Conservation (phyloP, 768 basidiomycete genomes). For the Boletus pseudopeckii region DNA sequence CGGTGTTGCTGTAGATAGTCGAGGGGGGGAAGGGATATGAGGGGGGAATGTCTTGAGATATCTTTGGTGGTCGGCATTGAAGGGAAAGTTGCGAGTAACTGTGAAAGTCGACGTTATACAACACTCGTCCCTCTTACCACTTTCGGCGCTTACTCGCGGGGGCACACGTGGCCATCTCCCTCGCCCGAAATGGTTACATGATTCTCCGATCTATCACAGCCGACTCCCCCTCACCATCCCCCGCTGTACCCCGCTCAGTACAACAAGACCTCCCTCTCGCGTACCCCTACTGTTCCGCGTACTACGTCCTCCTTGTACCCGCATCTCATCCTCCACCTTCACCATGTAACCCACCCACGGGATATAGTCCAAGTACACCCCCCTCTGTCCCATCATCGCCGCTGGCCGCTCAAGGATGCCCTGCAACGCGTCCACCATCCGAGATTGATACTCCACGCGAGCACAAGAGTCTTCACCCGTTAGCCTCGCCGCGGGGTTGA, state of each 20-base stretch:
- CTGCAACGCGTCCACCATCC: slow-evolving; percentile 45
- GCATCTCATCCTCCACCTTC: slow-evolving; percentile 46
- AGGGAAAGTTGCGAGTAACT: background rate
- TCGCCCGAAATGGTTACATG: slow-evolving; percentile 24
- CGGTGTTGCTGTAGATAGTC: slow-evolving; percentile 78
- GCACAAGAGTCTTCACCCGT: slow-evolving; percentile 29
- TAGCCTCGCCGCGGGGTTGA: slow-evolving; percentile 32
- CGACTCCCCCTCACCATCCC: slow-evolving; percentile 29
- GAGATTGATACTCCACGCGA: slow-evolving; percentile 44
- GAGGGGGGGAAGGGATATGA: slow-evolving; percentile 67
- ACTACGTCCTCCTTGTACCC: slow-evolving; percentile 32
- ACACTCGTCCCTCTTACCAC: slow-evolving; percentile 14
- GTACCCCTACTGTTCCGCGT: slow-evolving; percentile 57
- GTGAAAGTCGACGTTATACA: slow-evolving; percentile 33
- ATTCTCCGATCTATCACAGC: background rate
- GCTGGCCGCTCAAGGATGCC: slow-evolving; percentile 43
- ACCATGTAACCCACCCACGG: slow-evolving; percentile 69
- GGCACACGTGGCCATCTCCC: slow-evolving; percentile 28
- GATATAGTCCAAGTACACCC: slow-evolving; percentile 63
- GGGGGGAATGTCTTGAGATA: slow-evolving; percentile 44
- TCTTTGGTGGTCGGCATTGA: slow-evolving; percentile 24
- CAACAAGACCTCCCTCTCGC: slow-evolving; percentile 44
- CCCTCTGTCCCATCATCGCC: slow-evolving; percentile 41
- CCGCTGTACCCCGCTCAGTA: slow-evolving; percentile 38
- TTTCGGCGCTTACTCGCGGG: slow-evolving; percentile 27